Base-by-base conservation (phyloP, 1,284 basidiomycete genomes). In the Ustilago sp. region DNA sequence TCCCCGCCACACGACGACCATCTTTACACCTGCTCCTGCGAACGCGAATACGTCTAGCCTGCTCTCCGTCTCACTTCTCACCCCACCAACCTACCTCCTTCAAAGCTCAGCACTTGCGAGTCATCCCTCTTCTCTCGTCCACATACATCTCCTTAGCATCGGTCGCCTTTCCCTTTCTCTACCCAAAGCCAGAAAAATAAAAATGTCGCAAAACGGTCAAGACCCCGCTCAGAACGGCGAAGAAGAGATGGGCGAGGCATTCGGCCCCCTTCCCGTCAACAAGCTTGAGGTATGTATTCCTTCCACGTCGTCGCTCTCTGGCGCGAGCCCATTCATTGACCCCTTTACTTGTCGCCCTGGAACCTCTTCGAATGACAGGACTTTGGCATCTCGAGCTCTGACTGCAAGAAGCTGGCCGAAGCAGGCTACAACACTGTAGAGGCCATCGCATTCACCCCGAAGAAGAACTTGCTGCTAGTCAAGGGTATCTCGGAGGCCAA, bases 401-500 rank as follows among this genome's bases (percentile, higher is more conserved):
- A 99, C 86, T 93, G 95, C 88, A 94, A 97, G 90, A 98, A 98
- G 87, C 91, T 99, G 36, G 88, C 91, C n/a, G 94, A 97, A 67
- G 93, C 93, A 17, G 97, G 97, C 8, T 90, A 93, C 71, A 91
- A 98, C 86, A 99, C 97, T 1, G 91, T 99, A 72, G 96, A 99
- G 87, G 91, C 94, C 15, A 93, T 99, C 58, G 96, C 95, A 17
- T 99, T 96, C 86, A 98, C 96, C 1, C 94, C 97, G 8, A 98
- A 98, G 90, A 99, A 99, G 88, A 89, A 89, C 52, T 88, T 99
- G 39, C 90, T 94, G 70, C 90, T 91, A 5, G 95, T 99, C 85
- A 99, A 98, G 87, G 97, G 97, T 19, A 98, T 99, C 73, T 97
- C 94, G 36, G 97, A 99, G 83, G 91, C 93, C 80, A 99, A 99